A percentile compares a stretch with the other conserved stretches of the same genome.
Evolutionary conservation across 192 early-diverging fungal species (phyloP).

Genomic region (Mortierella claussenii): DNA sequence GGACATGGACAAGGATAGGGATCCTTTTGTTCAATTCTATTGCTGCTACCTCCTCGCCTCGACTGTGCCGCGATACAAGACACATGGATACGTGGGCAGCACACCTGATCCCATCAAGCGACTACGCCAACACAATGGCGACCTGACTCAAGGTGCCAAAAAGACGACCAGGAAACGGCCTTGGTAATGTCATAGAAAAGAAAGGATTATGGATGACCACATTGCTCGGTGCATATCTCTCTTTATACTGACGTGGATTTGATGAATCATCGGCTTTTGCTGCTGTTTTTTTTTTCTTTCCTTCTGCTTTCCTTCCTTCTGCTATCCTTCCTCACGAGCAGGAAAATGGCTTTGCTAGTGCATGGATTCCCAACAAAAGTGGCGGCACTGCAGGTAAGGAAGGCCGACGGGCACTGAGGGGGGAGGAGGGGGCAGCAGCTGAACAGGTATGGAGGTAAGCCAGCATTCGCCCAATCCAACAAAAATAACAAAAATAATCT

Average conservation of each 20-base stretch:
- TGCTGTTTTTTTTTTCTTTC: background rate
- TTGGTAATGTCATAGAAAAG: constrained; percentile 15
- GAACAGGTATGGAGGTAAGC: too few species aligned
- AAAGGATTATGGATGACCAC: too few species aligned
- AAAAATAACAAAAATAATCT: background rate
- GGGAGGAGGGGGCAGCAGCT: too few species aligned
- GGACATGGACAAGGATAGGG: constrained; percentile 10
- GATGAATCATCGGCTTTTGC: background rate
- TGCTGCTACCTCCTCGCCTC: constrained; percentile 48
- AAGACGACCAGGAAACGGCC: constrained; percentile 45
- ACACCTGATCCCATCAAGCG: constrained; percentile 41
- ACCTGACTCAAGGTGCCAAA: constrained; percentile 40
- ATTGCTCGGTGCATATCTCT: too few species aligned
- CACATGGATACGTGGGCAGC: constrained; percentile 43
- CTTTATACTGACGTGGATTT: background rate
- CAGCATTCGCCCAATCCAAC: too few species aligned
- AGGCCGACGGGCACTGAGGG: too few species aligned
- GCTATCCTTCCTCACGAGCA: background rate
- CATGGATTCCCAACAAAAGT: constrained; percentile 49
- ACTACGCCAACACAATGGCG: constrained; percentile 45
- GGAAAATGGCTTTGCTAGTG: constrained; percentile 36
- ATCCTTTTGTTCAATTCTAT: constrained; percentile 32
- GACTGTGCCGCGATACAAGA: constrained; percentile 27
- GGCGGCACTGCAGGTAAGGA: constrained; percentile 32
- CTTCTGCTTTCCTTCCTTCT: background rate